Evolutionary conservation across 2,329 filamentous ascomycete genomes (phyloP).

Genomic region (Plenodomus tracheiphilus): DNA sequence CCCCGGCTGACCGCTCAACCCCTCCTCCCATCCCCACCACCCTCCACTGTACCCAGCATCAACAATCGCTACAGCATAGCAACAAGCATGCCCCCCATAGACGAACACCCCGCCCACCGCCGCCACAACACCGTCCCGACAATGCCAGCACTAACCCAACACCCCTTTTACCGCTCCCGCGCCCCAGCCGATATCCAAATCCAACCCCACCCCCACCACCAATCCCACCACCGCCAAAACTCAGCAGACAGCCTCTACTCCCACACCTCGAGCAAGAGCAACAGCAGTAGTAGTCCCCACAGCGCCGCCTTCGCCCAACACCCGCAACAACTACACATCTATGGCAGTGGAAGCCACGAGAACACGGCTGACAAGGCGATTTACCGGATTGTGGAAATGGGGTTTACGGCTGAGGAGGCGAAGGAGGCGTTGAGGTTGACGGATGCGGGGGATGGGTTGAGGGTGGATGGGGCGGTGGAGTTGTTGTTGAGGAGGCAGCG

Average conservation of each 20-base stretch:
- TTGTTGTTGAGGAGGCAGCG: constrained; percentile 47
- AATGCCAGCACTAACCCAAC: constrained; percentile 18
- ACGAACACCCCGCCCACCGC: constrained; percentile 28
- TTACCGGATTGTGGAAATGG: constrained; percentile 61
- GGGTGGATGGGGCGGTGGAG: constrained; percentile 61
- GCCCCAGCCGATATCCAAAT: not conserved
- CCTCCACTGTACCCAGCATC: constrained; percentile 29
- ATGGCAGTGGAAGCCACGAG: constrained; percentile 42
- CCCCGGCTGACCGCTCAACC: constrained; percentile 32
- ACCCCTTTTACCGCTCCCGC: constrained; percentile 23
- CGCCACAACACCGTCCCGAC: constrained; percentile 5
- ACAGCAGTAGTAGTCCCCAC: constrained; percentile 7
- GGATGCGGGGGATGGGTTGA: constrained; percentile 62
- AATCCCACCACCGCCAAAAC: constrained; percentile 2
- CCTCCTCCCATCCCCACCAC: constrained; percentile 35
- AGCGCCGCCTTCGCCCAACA: constrained; percentile 33
- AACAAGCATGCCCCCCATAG: constrained; percentile 39
- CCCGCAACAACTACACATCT: constrained; percentile 35
- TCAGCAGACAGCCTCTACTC: not conserved
- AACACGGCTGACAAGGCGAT: constrained; percentile 63
- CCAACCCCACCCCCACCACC: not conserved
- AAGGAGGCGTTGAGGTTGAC: constrained; percentile 62
- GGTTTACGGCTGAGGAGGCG: constrained; percentile 60
- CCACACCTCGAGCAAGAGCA: constrained; percentile 3
- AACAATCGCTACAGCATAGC: constrained; percentile 29